A percentile compares a stretch with the other conserved stretches of the same genome.
These are phyloP conservation scores for Fomitopsis palustris DNA, from an alignment of 1,284 basidiomycete species.

Conservation along the genomic window DNA sequence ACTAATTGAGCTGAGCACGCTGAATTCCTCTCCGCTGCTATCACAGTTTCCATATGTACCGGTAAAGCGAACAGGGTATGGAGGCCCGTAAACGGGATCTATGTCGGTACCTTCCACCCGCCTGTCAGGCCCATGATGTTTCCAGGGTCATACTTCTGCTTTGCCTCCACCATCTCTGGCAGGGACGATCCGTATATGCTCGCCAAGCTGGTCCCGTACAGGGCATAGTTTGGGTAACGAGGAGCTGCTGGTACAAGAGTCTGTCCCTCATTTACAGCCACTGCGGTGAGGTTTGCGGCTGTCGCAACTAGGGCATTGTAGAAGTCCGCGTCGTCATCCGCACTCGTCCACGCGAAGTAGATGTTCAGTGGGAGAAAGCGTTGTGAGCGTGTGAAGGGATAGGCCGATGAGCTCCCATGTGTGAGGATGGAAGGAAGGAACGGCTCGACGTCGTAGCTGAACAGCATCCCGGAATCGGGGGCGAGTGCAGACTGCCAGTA, in stretches of 20 bases:
- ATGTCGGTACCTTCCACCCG: slow-evolving; percentile 14
- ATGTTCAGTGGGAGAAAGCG: slow-evolving; percentile 15
- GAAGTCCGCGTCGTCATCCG: slow-evolving; percentile 8
- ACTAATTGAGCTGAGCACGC: too few species aligned
- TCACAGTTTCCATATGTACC: too few species aligned
- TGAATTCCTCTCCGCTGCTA: too few species aligned
- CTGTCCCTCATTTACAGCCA: slow-evolving; percentile 3
- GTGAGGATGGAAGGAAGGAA: slow-evolving; percentile 46
- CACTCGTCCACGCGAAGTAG: slow-evolving; percentile 10
- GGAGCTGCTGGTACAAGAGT: neutral
- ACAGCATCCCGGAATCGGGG: slow-evolving; percentile 20
- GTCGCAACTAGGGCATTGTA: slow-evolving; percentile 8
- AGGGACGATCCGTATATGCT: slow-evolving; percentile 12
- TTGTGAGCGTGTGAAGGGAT: slow-evolving; percentile 13
- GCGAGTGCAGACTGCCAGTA: slow-evolving; percentile 24
- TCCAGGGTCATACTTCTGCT: slow-evolving; percentile 11
- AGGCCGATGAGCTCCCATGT: slow-evolving; percentile 11
- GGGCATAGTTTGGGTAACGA: slow-evolving; percentile 10
- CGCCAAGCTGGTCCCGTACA: slow-evolving; percentile 5
- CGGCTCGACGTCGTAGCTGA: slow-evolving; percentile 53
- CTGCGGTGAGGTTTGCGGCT: neutral
- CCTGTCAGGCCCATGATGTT: slow-evolving; percentile 16
- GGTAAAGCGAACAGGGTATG: too few species aligned
- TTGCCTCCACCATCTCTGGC: slow-evolving; percentile 6
- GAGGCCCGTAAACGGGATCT: too few species aligned